phyloP scores from a whole-genome alignment of 192 early-diverging fungal genomes.

The Lobosporangium transversale region DNA sequence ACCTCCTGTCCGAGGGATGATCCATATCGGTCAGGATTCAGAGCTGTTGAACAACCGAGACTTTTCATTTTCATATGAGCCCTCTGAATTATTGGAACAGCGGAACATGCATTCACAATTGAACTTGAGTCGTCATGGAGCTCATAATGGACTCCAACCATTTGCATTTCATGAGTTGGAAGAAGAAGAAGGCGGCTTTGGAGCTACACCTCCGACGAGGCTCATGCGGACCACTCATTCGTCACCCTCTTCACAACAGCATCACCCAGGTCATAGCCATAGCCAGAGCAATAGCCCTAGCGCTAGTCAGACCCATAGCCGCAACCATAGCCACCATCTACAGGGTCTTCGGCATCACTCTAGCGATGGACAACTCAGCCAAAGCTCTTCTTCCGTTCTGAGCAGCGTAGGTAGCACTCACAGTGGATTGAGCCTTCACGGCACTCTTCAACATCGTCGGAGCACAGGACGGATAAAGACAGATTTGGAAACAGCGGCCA shows the following conservation, averaged over 20 bases:
- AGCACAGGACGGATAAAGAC: conserved; percentile 32
- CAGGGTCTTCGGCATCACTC: conserved; percentile 31
- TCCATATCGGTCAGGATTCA: conserved; percentile 43
- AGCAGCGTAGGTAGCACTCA: conserved; percentile 26
- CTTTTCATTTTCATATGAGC: conserved; percentile 48
- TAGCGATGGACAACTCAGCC: conserved; percentile 34
- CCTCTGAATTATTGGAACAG: conserved; percentile 34
- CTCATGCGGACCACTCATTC: not conserved
- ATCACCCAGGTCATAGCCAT: not conserved
- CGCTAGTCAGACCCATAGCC: not conserved
- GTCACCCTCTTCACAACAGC: not conserved
- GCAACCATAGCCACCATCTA: not conserved
- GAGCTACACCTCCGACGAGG: conserved; percentile 5
- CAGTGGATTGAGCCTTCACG: conserved; percentile 8
- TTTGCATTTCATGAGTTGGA: conserved; percentile 38
- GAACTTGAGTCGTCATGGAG: conserved; percentile 4
- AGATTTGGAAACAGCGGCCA: conserved; percentile 1
- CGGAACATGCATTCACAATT: conserved; percentile 16
- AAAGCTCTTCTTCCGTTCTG: conserved; percentile 15
- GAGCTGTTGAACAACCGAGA: conserved; percentile 45
- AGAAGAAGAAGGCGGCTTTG: conserved; percentile 26
- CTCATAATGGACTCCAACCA: not conserved
- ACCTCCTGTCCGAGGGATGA: conserved; percentile 28
- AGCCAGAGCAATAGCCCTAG: not conserved
- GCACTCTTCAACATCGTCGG: conserved; percentile 22